These are phyloP conservation scores for Eutrema heterophyllum DNA, from an alignment of 345 rosid species.

Conservation along the genomic window DNA sequence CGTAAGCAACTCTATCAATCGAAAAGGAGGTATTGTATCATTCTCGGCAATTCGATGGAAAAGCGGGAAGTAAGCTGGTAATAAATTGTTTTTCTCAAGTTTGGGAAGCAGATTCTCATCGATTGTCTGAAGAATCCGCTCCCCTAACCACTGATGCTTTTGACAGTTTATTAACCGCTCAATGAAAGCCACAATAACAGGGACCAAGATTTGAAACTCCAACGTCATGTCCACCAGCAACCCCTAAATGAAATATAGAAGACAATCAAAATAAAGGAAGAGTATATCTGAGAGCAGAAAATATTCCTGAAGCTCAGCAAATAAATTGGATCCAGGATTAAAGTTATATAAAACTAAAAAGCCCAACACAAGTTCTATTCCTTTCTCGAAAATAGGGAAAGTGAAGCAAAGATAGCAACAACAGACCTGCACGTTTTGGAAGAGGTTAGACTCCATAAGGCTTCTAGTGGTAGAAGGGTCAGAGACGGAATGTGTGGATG, in stretches of 20 bases:
- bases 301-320: constrained; percentile 4
- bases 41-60: constrained; percentile 75
- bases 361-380: constrained; percentile 6
- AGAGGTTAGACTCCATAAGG: constrained; percentile 55
- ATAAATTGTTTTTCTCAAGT: constrained; percentile 45
- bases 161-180: constrained; percentile 65
- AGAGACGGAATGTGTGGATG: constrained; percentile 58
- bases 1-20: constrained; percentile 59
- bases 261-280: constrained; percentile 11
- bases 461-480: constrained; percentile 52
- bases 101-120: constrained; percentile 68
- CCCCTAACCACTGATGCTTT: constrained; percentile 79
- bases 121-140: constrained; percentile 67
- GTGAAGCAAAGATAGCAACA: neutral
- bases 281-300: neutral
- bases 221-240: constrained; percentile 72
- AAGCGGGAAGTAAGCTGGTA: constrained; percentile 70
- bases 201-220: constrained; percentile 66
- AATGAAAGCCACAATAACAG: constrained; percentile 59
- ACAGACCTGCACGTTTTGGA: constrained; percentile 65
- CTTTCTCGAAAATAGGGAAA: constrained; percentile 3
- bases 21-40: constrained; percentile 64
- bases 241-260: constrained; percentile 42
- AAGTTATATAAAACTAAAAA: neutral
- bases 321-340: neutral